phyloP scores from a whole-genome alignment of 371 early-diverging fungal species.

The Mortierella sp. region DNA sequence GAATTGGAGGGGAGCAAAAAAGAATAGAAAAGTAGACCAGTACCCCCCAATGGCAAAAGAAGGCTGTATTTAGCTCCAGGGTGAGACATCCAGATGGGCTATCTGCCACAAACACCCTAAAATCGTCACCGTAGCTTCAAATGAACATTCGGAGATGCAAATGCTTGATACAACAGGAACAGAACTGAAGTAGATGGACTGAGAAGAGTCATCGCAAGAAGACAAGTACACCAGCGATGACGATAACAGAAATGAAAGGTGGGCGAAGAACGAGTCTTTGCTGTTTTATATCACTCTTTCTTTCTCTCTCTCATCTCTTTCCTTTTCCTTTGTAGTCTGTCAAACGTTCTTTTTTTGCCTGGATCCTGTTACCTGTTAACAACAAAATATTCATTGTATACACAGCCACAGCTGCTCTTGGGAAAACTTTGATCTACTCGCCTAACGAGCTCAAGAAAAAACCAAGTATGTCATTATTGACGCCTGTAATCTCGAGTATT shows the following conservation, averaged over 20 bases:
- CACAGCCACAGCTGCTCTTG: not conserved
- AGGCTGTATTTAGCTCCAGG: not conserved
- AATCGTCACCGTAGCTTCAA: not conserved
- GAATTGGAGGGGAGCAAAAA: conserved; percentile 7
- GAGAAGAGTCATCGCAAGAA: not conserved
- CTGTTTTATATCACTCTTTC: not conserved
- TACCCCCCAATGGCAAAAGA: not conserved
- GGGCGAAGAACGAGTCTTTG: not conserved
- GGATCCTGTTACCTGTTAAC: not conserved
- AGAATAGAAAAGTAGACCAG: not conserved
- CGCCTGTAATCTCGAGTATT: not conserved
- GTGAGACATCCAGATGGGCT: conserved; percentile 16
- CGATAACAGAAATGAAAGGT: not conserved
- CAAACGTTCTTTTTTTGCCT: not conserved
- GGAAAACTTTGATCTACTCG: not conserved
- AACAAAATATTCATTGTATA: not conserved
- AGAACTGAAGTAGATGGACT: not conserved
- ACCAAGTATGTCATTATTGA: not conserved
- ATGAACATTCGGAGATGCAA: not conserved
- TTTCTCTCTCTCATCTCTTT: not conserved
- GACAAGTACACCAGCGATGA: not conserved
- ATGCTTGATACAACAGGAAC: conserved; percentile 1
- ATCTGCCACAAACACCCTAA: conserved; percentile 23
- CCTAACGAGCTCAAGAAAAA: not conserved
- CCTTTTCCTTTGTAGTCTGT: not conserved